Evolutionary conservation across 495 filamentous ascomycete species (phyloP), one percentile per base, ranked within the genome.

Genomic region (Hypoxylon fuscum): DNA sequence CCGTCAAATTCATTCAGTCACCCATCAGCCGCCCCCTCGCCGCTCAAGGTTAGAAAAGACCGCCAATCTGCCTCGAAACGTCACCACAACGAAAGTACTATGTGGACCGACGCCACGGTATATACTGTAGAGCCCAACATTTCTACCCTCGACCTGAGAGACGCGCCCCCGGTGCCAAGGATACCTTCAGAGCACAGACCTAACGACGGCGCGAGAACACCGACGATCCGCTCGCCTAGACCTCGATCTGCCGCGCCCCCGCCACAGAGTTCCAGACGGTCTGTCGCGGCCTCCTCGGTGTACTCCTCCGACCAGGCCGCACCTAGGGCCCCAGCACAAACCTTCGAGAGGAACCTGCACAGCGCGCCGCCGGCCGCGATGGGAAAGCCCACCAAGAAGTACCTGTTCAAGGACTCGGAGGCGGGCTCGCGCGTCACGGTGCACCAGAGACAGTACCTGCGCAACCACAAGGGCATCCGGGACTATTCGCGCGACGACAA

Each of bases 81-180:
- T 29, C 10, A 17, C 14, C 14, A 5, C 9, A 12, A 14, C 2
- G 17, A n/a, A 8, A 53, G 35, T 18, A 5, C 17, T 14, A 38
- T 14, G 5, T 69, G 66, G 66, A 69, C 69, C 3, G 54, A 72
- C 21, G 60, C 46, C 4, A 54, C 63, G 2, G 63, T 62, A 10
- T 52, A 69, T 18, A 67, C 59, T 6, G 12, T n/a, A 5, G 32
- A 52, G n/a, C 35, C 41, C 1, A 31, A 12, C 27, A 22, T 21
- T 5, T 5, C 15, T 1, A 38, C 14, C 10, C 47, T 21, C 12
- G 2, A 9, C 12, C 31, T 20, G 14, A 22, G 31, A 6, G 53
- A 50, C 10, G 25, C 15, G 9, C 66, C 69, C 5, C 52, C 66
- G 0, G 23, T 69, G 2, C 66, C 69, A 5, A 43, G 27, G 12